Evolutionary conservation across 2,329 filamentous ascomycete genomes (phyloP), one percentile per base, ranked within the genome.

Genomic region (Drechslerella stenobrocha): DNA sequence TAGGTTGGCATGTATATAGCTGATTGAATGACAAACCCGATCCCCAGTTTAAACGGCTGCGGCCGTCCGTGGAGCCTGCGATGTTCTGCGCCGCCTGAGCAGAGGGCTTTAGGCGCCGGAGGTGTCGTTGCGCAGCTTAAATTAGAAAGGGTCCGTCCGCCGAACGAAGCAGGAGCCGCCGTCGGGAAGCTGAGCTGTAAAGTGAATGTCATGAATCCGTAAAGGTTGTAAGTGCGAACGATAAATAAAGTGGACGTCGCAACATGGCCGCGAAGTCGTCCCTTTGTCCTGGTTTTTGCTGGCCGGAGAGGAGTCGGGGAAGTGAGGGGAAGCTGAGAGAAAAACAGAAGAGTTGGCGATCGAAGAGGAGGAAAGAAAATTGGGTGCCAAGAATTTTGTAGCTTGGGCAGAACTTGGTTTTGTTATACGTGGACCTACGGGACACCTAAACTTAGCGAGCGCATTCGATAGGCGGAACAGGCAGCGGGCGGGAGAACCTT

Each of bases 291-390:
- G 50, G 30, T 52, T 67, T 60, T 60, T 67, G 50, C 28, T 50
- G 34, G 63, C 45, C 52, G 55, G 15, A 46, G 50, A 45, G 63
- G 47, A 35, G 55, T 60, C 55, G 63, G 55, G 46, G 26, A 67
- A 67, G 63, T 67, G 63, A 67, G 63, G 63, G 63, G 63, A 67
- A 67, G 63, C 53, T 67, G 63, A 48, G 55, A 67, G 55, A 47
- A 67, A 67, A 67, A 67, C 63, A 67, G 63, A 67, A 35, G 52
- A 67, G 63, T 67, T 67, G 63, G 63, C 63, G 63, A 67, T 67
- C 63, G 63, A 67, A 47, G 63, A 50, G 55, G 63, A 67, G 44
- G 44, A 47, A 47, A 67, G 63, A 67, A 67, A 67, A 60, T 67
- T 67, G 63, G 63, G 63, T 56, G 63, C 63, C 63, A 67, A 67